These are phyloP conservation scores for Phoma sp. DNA, from an alignment of 2,329 filamentous ascomycete genomes.

Conservation along the genomic window DNA sequence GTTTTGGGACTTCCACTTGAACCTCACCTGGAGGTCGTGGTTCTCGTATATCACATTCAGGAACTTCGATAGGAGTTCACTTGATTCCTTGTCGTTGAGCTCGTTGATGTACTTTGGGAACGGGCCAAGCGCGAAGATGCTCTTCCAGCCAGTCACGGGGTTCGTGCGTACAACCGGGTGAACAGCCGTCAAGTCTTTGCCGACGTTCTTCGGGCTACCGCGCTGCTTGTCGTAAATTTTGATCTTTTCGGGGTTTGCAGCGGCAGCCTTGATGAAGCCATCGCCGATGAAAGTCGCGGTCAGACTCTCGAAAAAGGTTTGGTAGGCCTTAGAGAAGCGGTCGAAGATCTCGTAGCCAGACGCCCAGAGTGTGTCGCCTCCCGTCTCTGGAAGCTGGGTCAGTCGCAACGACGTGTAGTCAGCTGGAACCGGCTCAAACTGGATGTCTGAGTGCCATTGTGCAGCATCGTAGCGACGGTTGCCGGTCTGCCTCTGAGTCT, in stretches of 20 bases:
- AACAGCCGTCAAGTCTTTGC: slow-evolving; percentile 26
- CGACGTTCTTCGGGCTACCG: slow-evolving; percentile 32
- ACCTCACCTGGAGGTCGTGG: slow-evolving; percentile 50
- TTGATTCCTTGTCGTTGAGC: slow-evolving; percentile 43
- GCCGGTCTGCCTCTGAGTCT: slow-evolving; percentile 12
- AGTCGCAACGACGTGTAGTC: slow-evolving; percentile 70
- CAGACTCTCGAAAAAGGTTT: slow-evolving; percentile 30
- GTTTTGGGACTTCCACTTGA: slow-evolving; percentile 45
- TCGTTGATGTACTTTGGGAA: slow-evolving; percentile 46
- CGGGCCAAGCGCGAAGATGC: slow-evolving; percentile 33
- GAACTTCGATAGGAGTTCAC: slow-evolving; percentile 19
- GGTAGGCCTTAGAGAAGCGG: slow-evolving; percentile 34
- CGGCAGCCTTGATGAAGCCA: slow-evolving; percentile 25
- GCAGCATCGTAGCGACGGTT: slow-evolving; percentile 55
- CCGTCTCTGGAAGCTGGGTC: slow-evolving; percentile 25
- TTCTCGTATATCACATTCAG: slow-evolving; percentile 39
- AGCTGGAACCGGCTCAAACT: slow-evolving; percentile 67
- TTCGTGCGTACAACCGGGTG: slow-evolving; percentile 44
- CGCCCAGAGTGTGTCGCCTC: slow-evolving; percentile 53
- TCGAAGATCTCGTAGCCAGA: slow-evolving; percentile 51
- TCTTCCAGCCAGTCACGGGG: slow-evolving; percentile 45
- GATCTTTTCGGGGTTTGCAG: slow-evolving; percentile 13
- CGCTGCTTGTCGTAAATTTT: slow-evolving; percentile 25
- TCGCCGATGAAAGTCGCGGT: slow-evolving; percentile 35
- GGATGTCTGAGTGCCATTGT: slow-evolving; percentile 66